Evolutionary conservation across 2,329 filamentous ascomycete genomes (phyloP).

Genomic region (Zasmidium angulare): DNA sequence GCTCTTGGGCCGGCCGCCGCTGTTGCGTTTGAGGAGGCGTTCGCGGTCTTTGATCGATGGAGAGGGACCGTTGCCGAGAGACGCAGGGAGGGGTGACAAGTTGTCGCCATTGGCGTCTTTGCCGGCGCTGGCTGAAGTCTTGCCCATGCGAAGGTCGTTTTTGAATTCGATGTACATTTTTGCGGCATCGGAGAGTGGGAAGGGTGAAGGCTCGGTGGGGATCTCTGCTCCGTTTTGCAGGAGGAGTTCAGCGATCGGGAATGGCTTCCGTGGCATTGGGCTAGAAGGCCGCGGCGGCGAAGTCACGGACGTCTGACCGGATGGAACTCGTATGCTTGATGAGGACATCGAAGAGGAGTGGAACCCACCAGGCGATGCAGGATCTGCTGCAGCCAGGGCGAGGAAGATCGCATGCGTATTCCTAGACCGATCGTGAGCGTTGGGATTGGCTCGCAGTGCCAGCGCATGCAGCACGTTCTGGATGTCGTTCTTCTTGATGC

Average conservation of each 20-base stretch:
- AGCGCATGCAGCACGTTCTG: constrained; percentile 89
- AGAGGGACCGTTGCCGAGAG: constrained; percentile 12
- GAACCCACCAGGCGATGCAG: constrained; percentile 66
- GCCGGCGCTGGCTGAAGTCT: constrained; percentile 22
- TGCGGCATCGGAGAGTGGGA: constrained; percentile 78
- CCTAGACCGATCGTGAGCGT: constrained; percentile 79
- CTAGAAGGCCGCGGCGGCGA: constrained; percentile 37
- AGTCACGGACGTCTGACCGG: constrained; percentile 23
- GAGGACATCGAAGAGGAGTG: constrained; percentile 39
- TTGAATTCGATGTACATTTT: constrained; percentile 84
- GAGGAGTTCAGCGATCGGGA: constrained; percentile 86
- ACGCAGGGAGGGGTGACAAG: constrained; percentile 59
- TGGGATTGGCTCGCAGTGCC: constrained; percentile 82
- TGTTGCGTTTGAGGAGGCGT: constrained; percentile 29
- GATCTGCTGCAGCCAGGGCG: constrained; percentile 88
- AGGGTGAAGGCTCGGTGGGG: constrained; percentile 70
- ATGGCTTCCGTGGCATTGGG: constrained; percentile 53
- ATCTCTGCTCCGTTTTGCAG: constrained; percentile 93
- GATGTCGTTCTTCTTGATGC: constrained; percentile 95
- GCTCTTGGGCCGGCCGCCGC: constrained; percentile 22
- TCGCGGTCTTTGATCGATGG: constrained; percentile 24
- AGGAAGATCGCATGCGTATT: constrained; percentile 88
- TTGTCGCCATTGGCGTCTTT: constrained; percentile 51
- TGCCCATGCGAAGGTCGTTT: constrained; percentile 46
- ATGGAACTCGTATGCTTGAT: constrained; percentile 32